Evolutionary conservation across 345 rosid species (phyloP).

Genomic region (Rhodomyrtus tomentosa): DNA sequence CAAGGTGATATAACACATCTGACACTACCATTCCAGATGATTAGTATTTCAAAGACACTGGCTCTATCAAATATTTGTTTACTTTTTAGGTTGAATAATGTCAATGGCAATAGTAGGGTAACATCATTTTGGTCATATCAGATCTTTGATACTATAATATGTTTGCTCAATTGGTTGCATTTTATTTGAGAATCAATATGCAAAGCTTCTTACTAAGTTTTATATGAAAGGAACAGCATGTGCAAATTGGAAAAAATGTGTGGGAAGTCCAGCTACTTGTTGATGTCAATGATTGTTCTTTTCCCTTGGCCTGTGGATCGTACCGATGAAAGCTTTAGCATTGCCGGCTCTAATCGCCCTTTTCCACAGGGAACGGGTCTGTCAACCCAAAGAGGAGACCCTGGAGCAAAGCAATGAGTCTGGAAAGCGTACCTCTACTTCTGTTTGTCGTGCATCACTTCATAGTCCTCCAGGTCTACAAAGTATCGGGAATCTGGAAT

Average conservation of each 20-base stretch:
- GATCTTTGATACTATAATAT: not conserved
- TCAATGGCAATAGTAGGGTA: not conserved
- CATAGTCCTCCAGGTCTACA: constrained; percentile 29
- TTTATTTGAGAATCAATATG: not conserved
- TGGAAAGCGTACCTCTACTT: constrained; percentile 16
- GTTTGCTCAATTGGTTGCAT: not conserved
- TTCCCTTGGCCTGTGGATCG: not conserved
- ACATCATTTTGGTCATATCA: not conserved
- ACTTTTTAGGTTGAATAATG: not conserved
- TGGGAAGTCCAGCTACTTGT: not conserved
- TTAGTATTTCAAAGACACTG: not conserved
- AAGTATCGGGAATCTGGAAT: constrained; percentile 15
- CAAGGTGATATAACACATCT: constrained; percentile 32
- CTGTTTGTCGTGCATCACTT: constrained; percentile 31
- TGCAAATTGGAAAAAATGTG: not conserved
- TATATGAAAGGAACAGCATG: not conserved
- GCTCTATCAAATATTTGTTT: not conserved
- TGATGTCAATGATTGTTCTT: not conserved
- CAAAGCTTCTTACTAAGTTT: not conserved
- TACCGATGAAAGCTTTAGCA: not conserved
- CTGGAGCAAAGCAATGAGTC: constrained; percentile 22
- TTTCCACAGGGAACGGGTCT: constrained; percentile 58
- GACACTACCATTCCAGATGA: not conserved
- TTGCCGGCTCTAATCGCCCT: not conserved
- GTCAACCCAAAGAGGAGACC: constrained; percentile 33